Base-by-base conservation (phyloP, 768 basidiomycete genomes). In the Leccinum boreale region DNA sequence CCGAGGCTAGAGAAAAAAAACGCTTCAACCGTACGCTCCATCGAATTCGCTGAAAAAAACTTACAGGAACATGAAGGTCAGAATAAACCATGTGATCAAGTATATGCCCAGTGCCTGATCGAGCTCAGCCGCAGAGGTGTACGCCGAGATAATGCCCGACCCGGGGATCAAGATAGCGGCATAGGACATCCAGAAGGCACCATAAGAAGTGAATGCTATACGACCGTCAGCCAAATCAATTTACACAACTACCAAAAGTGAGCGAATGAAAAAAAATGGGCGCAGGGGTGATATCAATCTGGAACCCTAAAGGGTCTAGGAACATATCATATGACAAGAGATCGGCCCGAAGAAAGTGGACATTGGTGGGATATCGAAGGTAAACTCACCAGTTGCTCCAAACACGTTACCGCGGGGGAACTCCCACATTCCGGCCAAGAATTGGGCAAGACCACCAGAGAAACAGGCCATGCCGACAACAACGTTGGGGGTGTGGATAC, bases 371-470 rank as follows among this genome's bases (percentile, higher is more conserved):
- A n/a, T 39, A 39, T 39, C 36, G 8, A 39, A 17, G 17, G 36
- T 39, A 7, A 15, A 59, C 86, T 72, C 42, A 88, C 89, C 87
- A 28, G 88, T 85, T 11, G 81, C 89, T 63, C 85, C 87, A 60
- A 91, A 90, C 0, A 74, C 76, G 62, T 92, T 90, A 1, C 85
- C 85, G 31, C 80, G 73, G 15, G 84, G 82, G 74, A 86, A 87
- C 72, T 87, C 86, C 91, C 91, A 93, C 87, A 94, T 92, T 44
- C 94, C 94, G 29, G 92, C 93, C 39, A 94, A 75, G 48, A 95
- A 78, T 69, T 95, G 94, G 12, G 80, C 86, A 31, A 94, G 84
- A 58, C 94, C 94, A 61, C 93, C 94, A 60, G 83, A 83, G 73
- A 85, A 89, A 62, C 91, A 67, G 24, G 92, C 91, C 92, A 95